Conservation (phyloP, 768 basidiomycete species). For the Cystofilobasidium capitatum region DNA sequence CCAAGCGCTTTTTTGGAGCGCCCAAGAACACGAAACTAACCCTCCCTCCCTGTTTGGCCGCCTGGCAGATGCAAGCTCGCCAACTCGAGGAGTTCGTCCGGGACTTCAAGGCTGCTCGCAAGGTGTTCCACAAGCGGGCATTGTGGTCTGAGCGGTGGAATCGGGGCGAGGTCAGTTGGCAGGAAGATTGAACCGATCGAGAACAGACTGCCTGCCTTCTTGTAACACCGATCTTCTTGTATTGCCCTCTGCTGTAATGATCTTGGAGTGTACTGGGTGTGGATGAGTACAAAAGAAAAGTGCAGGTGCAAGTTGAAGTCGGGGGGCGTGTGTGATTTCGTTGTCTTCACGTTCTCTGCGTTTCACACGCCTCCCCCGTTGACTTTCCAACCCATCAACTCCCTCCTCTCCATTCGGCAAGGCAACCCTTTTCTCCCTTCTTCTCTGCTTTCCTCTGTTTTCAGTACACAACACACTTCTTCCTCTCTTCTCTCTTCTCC, state of each 20-base stretch:
- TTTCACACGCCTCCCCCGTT: not conserved
- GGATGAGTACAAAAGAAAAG: too few relatives aligned
- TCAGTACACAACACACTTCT: too few relatives aligned
- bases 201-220: too few relatives aligned
- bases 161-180: constrained; percentile 74
- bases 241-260: too few relatives aligned
- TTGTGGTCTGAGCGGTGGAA: constrained; percentile 86
- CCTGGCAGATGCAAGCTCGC: constrained; percentile 41
- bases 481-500: not conserved
- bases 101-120: constrained; percentile 76
- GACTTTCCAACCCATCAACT: not conserved
- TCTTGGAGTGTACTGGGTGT: too few relatives aligned
- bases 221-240: too few relatives aligned
- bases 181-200: constrained; percentile 44
- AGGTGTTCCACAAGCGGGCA: constrained; percentile 83
- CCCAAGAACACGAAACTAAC: not conserved
- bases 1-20: not conserved
- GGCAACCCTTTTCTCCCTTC: too few relatives aligned
- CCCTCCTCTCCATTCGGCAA: too few relatives aligned
- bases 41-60: not conserved
- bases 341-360: not conserved
- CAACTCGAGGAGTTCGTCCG: constrained; percentile 71
- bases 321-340: not conserved
- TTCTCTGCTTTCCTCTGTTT: too few relatives aligned
- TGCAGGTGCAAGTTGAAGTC: not conserved